Percentiles rank a stretch among this genome's conserved stretches.
Evolutionary conservation across 306 rosid species (phyloP).

Genomic region (Ochetophila trinervis): DNA sequence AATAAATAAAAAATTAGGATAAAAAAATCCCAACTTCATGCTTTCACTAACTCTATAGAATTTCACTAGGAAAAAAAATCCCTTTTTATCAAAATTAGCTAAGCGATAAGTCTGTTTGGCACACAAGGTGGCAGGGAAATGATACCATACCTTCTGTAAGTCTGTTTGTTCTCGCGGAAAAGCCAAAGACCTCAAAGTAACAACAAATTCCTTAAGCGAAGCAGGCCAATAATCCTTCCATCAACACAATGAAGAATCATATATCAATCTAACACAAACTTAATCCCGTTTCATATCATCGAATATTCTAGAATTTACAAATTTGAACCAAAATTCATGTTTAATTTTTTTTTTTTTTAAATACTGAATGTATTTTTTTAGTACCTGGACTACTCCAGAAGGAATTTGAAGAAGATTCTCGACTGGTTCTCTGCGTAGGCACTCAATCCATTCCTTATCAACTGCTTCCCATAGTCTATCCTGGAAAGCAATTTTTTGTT

Average conservation of each 20-base stretch:
- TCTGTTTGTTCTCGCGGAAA: constrained; percentile 61
- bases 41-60: too few relatives aligned
- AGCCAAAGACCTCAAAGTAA: constrained; percentile 56
- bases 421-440: constrained; percentile 57
- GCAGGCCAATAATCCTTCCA: constrained; percentile 79
- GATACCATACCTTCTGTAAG: constrained; percentile 46
- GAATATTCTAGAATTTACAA: not conserved
- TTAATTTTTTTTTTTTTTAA: too few relatives aligned
- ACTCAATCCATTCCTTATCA: constrained; percentile 77
- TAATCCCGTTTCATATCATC: not conserved
- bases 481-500: constrained; percentile 24
- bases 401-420: constrained; percentile 73
- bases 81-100: too few relatives aligned
- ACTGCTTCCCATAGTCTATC: constrained; percentile 71
- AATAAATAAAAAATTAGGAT: too few relatives aligned
- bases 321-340: too few relatives aligned
- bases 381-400: constrained; percentile 66
- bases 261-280: not conserved
- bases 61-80: too few relatives aligned
- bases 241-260: constrained; percentile 1
- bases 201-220: constrained; percentile 56
- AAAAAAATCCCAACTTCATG: too few relatives aligned
- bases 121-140: not conserved
- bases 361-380: not conserved
- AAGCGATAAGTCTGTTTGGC: not conserved